Conservation (phyloP, 2,329 filamentous ascomycete species). For the Xylaria arbuscula region DNA sequence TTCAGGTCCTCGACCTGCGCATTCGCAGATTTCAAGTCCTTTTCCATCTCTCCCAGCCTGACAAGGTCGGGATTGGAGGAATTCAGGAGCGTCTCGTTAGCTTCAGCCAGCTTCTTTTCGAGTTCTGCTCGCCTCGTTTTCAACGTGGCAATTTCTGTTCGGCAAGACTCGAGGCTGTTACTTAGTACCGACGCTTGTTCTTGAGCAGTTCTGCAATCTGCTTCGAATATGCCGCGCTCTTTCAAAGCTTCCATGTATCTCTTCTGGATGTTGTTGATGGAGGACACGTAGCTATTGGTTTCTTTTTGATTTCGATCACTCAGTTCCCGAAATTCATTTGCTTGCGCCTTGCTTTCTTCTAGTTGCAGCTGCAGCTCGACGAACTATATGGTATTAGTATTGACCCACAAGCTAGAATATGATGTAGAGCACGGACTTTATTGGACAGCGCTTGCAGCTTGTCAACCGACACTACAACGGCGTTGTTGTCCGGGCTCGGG, state of each 20-base stretch:
- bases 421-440: conserved; percentile 43
- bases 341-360: conserved; percentile 49
- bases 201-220: conserved; percentile 54
- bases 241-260: conserved; percentile 59
- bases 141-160: conserved; percentile 53
- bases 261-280: conserved; percentile 58
- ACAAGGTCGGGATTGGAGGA: conserved; percentile 54
- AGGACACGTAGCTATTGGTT: conserved; percentile 58
- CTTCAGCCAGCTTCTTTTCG: conserved; percentile 53
- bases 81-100: conserved; percentile 50
- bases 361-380: conserved; percentile 53
- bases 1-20: conserved; percentile 55
- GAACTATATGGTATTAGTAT: conserved; percentile 48
- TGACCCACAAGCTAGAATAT: not conserved
- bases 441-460: conserved; percentile 49
- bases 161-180: conserved; percentile 53
- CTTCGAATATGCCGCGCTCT: conserved; percentile 54
- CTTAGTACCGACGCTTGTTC: conserved; percentile 52
- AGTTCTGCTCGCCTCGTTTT: conserved; percentile 53
- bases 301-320: conserved; percentile 59
- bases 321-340: conserved; percentile 54
- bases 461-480: conserved; percentile 46
- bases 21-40: conserved; percentile 55
- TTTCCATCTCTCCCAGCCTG: conserved; percentile 56
- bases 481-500: conserved; percentile 41